Percentiles rank a stretch among this genome's conserved stretches.
Evolutionary conservation across 2,329 filamentous ascomycete species (phyloP).

Genomic region (Huntiella decipiens): DNA sequence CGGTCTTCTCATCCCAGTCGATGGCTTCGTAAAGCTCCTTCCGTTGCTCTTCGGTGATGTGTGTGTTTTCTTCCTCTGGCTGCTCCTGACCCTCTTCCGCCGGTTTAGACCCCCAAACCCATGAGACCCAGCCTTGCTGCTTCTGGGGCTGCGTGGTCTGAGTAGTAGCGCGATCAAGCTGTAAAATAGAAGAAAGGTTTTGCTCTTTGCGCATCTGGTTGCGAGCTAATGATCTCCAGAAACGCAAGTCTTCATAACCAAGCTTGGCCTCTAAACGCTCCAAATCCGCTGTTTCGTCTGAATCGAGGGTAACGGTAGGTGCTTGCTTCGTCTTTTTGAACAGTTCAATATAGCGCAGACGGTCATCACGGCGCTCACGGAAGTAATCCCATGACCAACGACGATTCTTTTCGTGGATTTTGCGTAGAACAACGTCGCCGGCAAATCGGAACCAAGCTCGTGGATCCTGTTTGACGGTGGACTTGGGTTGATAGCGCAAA

Average conservation of each 20-base stretch:
- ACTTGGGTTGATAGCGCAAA: slow-evolving; percentile 76
- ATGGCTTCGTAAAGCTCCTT: slow-evolving; percentile 96
- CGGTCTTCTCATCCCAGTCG: slow-evolving; percentile 94
- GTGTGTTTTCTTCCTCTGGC: slow-evolving; percentile 40
- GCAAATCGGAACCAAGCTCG: slow-evolving; percentile 86
- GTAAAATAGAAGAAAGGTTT: slow-evolving; percentile 3
- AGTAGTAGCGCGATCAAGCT: slow-evolving; percentile 34
- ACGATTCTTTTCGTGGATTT: slow-evolving; percentile 86
- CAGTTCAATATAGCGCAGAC: slow-evolving; percentile 70
- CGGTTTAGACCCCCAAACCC: slow-evolving; percentile 74
- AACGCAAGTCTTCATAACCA: slow-evolving; percentile 84
- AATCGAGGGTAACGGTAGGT: slow-evolving; percentile 35
- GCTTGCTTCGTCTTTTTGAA: slow-evolving; percentile 87
- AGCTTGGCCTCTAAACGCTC: slow-evolving; percentile 69
- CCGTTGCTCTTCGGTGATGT: slow-evolving; percentile 88
- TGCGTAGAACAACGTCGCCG: slow-evolving; percentile 68
- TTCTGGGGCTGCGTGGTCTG: slow-evolving; percentile 26
- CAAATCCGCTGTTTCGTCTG: slow-evolving; percentile 54
- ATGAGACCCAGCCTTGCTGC: slow-evolving; percentile 75
- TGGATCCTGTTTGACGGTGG: slow-evolving; percentile 71
- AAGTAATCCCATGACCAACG: slow-evolving; percentile 96
- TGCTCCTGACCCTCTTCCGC: slow-evolving; percentile 20
- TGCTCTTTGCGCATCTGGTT: slow-evolving; percentile 82
- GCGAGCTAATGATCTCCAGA: slow-evolving; percentile 86
- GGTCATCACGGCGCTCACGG: slow-evolving; percentile 76